Evolutionary conservation across 345 rosid species (phyloP).

Genomic region (Eucalyptus viminalis): DNA sequence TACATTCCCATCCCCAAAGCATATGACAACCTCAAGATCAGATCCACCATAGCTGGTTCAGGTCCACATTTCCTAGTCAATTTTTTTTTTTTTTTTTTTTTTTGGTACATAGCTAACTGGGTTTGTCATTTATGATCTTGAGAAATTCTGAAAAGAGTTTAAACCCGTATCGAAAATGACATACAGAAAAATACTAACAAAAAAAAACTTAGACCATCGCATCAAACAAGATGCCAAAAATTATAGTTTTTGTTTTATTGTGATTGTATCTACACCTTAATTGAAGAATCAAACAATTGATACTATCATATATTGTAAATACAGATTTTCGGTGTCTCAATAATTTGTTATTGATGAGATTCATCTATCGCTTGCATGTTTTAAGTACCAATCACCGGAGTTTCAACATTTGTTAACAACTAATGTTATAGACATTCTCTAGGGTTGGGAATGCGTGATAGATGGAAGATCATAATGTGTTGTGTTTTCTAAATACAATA

Average conservation of each 20-base stretch:
- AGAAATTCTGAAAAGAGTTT: not conserved
- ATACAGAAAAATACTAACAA: not conserved
- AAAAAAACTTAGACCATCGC: not conserved
- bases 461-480: not conserved
- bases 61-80: not conserved
- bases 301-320: fast-evolving
- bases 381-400: not conserved
- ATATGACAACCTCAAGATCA: not conserved
- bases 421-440: not conserved
- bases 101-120: not conserved
- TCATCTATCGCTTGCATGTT: not conserved
- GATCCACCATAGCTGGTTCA: not conserved
- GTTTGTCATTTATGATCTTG: not conserved
- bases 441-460: not conserved
- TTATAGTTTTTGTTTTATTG: not conserved
- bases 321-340: not conserved
- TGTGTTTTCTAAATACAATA: not conserved
- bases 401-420: not conserved
- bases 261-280: not conserved
- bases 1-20: not conserved
- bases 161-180: not conserved
- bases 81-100: not conserved
- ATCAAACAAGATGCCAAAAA: not conserved
- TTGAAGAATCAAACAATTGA: not conserved
- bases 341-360: not conserved